These are phyloP conservation scores for Trichoderma sp. DNA, from an alignment of 2,329 filamentous ascomycete genomes.

Conservation along the genomic window DNA sequence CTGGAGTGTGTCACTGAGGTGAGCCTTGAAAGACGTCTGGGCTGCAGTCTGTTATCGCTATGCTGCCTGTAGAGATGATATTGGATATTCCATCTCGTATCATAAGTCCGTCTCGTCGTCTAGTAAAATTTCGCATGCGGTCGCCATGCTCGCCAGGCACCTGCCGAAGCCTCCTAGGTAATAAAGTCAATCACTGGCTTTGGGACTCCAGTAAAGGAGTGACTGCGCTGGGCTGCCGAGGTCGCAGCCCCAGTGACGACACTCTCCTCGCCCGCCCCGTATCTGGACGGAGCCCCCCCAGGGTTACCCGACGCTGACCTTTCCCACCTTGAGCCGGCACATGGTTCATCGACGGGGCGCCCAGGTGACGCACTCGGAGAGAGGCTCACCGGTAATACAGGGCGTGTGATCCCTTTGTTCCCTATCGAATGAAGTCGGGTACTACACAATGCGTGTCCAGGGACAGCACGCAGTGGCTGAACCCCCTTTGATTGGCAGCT, in stretches of 20 bases:
- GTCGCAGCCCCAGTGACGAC: constrained; percentile 12
- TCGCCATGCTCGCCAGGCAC: too few relatives aligned
- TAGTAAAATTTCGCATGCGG: too few relatives aligned
- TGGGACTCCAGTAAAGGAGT: neutral
- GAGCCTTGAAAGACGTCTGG: too few relatives aligned
- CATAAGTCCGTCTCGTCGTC: too few relatives aligned
- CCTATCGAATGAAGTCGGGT: too few relatives aligned
- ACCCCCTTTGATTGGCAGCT: constrained; percentile 16
- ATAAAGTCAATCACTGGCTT: neutral
- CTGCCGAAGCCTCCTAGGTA: too few relatives aligned
- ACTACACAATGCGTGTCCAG: neutral
- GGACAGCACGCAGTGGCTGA: constrained; percentile 9
- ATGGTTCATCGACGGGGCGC: constrained; percentile 8
- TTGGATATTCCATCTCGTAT: too few relatives aligned
- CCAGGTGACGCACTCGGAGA: constrained; percentile 13
- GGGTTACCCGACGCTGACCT: neutral
- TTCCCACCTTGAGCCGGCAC: constrained; percentile 10
- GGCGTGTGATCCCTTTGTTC: constrained; percentile 18
- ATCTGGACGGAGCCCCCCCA: neutral
- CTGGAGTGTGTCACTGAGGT: too few relatives aligned
- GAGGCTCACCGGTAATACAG: neutral
- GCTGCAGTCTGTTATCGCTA: too few relatives aligned
- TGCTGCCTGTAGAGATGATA: too few relatives aligned
- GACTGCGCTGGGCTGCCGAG: constrained; percentile 9
- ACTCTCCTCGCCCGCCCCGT: neutral